phyloP scores from a whole-genome alignment of 2,329 filamentous ascomycete genomes.

The Colletotrichum falcatum region DNA sequence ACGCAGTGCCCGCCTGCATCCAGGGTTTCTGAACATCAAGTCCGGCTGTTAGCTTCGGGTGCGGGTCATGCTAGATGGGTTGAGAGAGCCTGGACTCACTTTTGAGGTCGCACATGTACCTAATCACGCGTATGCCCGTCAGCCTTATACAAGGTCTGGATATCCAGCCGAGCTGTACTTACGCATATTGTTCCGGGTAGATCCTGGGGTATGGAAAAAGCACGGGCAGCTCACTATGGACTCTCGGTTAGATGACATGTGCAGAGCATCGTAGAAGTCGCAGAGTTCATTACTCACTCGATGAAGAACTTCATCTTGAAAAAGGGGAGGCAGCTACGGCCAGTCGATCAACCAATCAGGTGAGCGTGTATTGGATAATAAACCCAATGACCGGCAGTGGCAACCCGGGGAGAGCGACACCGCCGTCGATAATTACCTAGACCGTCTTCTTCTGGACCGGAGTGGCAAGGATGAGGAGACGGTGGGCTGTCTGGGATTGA shows the following conservation, averaged over 20 bases:
- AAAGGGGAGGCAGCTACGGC: background rate
- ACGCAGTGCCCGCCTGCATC: constrained; percentile 96
- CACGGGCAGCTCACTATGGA: constrained; percentile 63
- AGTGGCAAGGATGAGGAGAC: background rate
- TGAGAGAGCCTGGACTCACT: constrained; percentile 51
- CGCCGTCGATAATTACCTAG: no score
- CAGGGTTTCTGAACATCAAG: constrained; percentile 70
- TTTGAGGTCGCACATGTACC: constrained; percentile 70
- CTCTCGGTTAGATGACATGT: constrained; percentile 3
- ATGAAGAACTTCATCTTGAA: constrained; percentile 41
- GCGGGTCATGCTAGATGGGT: background rate
- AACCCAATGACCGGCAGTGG: background rate
- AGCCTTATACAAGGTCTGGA: constrained; percentile 8
- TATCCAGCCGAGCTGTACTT: constrained; percentile 45
- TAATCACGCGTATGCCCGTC: constrained; percentile 43
- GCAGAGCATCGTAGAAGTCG: background rate
- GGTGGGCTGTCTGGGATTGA: background rate
- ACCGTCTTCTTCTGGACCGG: background rate
- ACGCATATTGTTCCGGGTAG: constrained; percentile 71
- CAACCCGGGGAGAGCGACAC: background rate
- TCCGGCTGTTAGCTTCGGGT: background rate
- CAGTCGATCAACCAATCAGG: background rate
- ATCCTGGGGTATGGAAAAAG: constrained; percentile 71
- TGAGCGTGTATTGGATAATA: background rate
- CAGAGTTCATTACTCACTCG: constrained; percentile 30